Evolutionary conservation across 2,329 filamentous ascomycete genomes (phyloP), one percentile per base, ranked within the genome.

Genomic region (Rachicladosporium sp.): DNA sequence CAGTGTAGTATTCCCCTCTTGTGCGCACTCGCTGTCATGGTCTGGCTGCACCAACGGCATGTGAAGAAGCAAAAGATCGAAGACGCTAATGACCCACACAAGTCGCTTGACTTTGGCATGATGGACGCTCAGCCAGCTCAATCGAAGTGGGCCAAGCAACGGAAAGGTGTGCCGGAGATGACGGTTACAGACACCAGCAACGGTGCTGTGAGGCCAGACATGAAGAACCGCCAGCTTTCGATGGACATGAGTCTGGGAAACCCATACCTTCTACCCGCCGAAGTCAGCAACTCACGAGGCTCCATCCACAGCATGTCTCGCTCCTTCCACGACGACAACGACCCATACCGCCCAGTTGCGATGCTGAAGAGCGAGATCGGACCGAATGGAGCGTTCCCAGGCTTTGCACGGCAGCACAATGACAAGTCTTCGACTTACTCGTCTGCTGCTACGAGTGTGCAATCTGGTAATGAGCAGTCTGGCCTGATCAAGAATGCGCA

Each of bases 31-130:
- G 56, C 76, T 35, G 73, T 86, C 1, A 66, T 95, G 31, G 55
- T 88, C 47, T 80, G 78, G 55, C 71, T 98, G 29, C 88, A 95
- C 57, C 76, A 85, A 38, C 74, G 85, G 58, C 82, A 86, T 53
- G 64, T 83, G 30, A 76, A 73, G 57, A 86, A 77, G 53, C 70
- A 86, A 46, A 69, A 70, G 40, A 65, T 70, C 43, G 91, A 98
- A 63, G 91, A 98, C 63, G 71, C 73, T 11, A 77, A 82, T 46
- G 88, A 95, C 60, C 84, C 85, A 50, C 85, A 93, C 62, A 88
- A 82, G 56, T 91, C 86, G 1, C 72, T 96, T 56, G 91, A 98
- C 60, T 98, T 95, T 57, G 91, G 91, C 29, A 63, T 95, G 55
- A 30, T 46, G 42, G 38, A 43, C 43, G 13, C 35, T 30, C 9